Conservation (phyloP, 345 rosid species). For the Lepidium didymum region DNA sequence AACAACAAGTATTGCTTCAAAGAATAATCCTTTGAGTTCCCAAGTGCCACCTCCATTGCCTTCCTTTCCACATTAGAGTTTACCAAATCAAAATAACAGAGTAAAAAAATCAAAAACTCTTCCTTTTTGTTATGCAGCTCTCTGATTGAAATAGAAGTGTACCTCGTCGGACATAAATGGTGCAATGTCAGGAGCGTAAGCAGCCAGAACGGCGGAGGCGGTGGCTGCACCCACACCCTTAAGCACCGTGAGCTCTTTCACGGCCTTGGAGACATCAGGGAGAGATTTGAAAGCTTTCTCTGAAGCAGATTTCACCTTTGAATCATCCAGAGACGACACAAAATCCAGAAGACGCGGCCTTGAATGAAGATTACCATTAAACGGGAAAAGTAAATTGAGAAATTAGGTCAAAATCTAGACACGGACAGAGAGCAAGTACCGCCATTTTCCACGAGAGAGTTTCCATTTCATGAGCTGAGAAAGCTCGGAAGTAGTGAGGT, state of each 20-base stretch:
- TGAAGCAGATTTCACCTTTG: constrained; percentile 58
- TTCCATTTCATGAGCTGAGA: constrained; percentile 87
- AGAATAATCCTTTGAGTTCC: constrained; percentile 67
- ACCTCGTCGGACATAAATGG: constrained; percentile 97
- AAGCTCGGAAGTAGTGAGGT: constrained; percentile 71
- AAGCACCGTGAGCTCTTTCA: constrained; percentile 63
- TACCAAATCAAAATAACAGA: background rate
- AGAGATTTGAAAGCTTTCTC: constrained; percentile 66
- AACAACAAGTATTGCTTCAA: constrained; percentile 62
- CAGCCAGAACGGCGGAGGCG: constrained; percentile 82
- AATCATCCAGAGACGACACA: constrained; percentile 65
- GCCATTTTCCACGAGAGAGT: constrained; percentile 92
- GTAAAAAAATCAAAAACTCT: background rate
- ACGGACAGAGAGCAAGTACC: constrained; percentile 30
- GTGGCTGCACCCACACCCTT: constrained; percentile 95
- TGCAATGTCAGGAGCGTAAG: constrained; percentile 69
- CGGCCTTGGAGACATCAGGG: constrained; percentile 65
- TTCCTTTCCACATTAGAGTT: constrained; percentile 8
- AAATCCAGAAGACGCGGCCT: constrained; percentile 80
- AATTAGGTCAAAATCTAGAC: constrained; percentile 7
- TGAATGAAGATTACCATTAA: background rate
- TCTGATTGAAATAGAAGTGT: background rate
- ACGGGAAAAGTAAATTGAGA: background rate
- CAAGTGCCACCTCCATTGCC: constrained; percentile 78
- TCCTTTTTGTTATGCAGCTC: background rate